Evolutionary conservation across 1,284 basidiomycete species (phyloP).

Genomic region (Sanghuangporus baumii): DNA sequence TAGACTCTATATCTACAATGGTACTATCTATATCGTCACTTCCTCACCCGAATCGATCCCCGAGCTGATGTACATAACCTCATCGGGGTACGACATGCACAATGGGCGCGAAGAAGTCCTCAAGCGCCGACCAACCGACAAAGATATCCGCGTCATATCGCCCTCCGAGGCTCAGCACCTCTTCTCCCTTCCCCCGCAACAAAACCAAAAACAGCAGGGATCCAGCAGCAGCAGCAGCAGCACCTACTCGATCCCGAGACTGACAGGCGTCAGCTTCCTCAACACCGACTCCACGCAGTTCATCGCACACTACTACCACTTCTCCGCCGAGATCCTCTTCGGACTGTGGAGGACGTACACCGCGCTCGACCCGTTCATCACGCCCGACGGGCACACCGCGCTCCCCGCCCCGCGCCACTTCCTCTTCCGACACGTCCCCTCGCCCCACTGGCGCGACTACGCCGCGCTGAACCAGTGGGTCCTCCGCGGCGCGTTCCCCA

Average conservation of each 20-base stretch:
- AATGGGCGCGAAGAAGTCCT: slow-evolving; percentile 32
- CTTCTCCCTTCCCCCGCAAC: slow-evolving; percentile 32
- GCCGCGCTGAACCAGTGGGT: slow-evolving; percentile 80
- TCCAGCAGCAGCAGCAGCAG: slow-evolving; percentile 29
- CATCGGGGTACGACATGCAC: slow-evolving; percentile 43
- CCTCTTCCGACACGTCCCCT: slow-evolving; percentile 68
- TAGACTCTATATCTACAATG: slow-evolving; percentile 69
- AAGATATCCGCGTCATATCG: slow-evolving; percentile 72
- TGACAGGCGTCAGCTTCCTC: slow-evolving; percentile 47
- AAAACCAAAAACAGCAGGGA: no score
- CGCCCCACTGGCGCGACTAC: slow-evolving; percentile 82
- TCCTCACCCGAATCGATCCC: slow-evolving; percentile 51
- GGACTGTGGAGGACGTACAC: slow-evolving; percentile 87
- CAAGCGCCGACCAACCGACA: slow-evolving; percentile 60
- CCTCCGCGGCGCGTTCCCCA: slow-evolving; percentile 70
- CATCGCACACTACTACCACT: slow-evolving; percentile 78
- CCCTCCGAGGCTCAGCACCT: slow-evolving; percentile 60
- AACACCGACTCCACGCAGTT: slow-evolving; percentile 82
- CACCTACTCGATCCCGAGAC: slow-evolving; percentile 27
- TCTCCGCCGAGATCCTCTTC: slow-evolving; percentile 83
- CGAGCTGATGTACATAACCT: slow-evolving; percentile 49
- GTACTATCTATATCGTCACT: slow-evolving; percentile 69
- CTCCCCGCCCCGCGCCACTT: slow-evolving; percentile 71
- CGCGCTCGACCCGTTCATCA: slow-evolving; percentile 67
- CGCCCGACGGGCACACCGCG: slow-evolving; percentile 54